A percentile compares a stretch with the other conserved stretches of the same genome.
phyloP scores from a whole-genome alignment of 2,329 filamentous ascomycete genomes.

The Fusarium brevicatenulatum region DNA sequence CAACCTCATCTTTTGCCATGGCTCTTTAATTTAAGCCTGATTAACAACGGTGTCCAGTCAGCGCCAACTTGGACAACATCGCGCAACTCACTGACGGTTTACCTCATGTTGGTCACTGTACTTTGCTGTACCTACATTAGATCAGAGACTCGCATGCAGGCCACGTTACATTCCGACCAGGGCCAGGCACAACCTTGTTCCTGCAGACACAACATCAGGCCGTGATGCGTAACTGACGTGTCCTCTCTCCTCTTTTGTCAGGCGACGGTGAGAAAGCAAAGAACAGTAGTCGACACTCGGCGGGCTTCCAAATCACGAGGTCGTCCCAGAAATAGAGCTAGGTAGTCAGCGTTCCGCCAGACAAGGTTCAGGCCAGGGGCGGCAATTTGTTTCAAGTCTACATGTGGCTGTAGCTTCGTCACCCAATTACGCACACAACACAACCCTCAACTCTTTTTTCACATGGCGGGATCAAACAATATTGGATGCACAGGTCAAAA shows the following conservation, averaged over 20 bases:
- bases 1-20: not conserved
- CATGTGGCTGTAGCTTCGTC: slow-evolving; percentile 19
- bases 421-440: not conserved
- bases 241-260: not conserved
- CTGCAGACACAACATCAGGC: slow-evolving; percentile 13
- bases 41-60: not conserved
- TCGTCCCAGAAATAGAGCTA: not conserved
- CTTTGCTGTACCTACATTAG: not conserved
- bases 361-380: not conserved
- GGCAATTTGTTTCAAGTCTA: slow-evolving; percentile 19
- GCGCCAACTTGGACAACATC: not conserved
- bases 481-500: slow-evolving; percentile 10
- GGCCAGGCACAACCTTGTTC: slow-evolving; percentile 22
- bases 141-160: not conserved
- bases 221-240: slow-evolving; percentile 38
- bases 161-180: slow-evolving; percentile 24
- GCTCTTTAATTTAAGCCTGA: not conserved
- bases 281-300: not conserved
- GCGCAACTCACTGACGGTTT: not conserved
- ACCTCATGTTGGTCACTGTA: not conserved
- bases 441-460: not conserved
- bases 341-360: not conserved
- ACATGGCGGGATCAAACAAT: not conserved
- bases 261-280: not conserved
- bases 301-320: not conserved